These are phyloP conservation scores for Phytophthora cryptogea DNA, from an alignment of 352 stramenopile genomes.

Conservation along the genomic window DNA sequence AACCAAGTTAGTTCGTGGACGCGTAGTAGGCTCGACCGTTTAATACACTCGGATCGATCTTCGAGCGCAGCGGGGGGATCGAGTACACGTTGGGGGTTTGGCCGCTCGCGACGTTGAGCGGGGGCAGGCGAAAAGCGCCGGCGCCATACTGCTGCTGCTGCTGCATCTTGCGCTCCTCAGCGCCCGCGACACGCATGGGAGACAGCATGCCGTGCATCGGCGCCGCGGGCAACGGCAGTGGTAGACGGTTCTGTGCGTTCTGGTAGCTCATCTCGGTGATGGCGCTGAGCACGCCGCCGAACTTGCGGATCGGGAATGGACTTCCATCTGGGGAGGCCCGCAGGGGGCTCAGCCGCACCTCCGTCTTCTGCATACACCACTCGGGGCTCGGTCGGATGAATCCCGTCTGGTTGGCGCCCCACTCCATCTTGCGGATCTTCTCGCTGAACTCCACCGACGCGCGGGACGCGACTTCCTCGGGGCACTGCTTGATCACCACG, in stretches of 20 bases:
- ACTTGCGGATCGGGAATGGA: slow-evolving; percentile 33
- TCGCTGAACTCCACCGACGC: slow-evolving; percentile 33
- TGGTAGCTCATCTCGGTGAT: slow-evolving; percentile 56
- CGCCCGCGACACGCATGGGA: slow-evolving; percentile 33
- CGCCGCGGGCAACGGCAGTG: slow-evolving; percentile 27
- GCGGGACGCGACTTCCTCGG: slow-evolving; percentile 21
- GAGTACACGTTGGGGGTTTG: slow-evolving; percentile 44
- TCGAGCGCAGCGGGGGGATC: slow-evolving; percentile 78
- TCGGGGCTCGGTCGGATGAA: slow-evolving; percentile 40
- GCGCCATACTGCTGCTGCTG: slow-evolving; percentile 23
- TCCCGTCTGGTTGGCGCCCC: slow-evolving; percentile 21
- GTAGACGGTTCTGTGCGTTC: slow-evolving; percentile 52
- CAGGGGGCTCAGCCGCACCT: slow-evolving; percentile 69
- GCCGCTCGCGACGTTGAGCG: slow-evolving; percentile 56
- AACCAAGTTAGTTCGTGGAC: slow-evolving; percentile 45
- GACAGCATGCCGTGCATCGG: slow-evolving; percentile 35
- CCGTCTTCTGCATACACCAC: slow-evolving; percentile 62
- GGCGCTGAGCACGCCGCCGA: slow-evolving; percentile 50
- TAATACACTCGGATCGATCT: slow-evolving; percentile 78
- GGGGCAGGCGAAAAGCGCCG: slow-evolving; percentile 54
- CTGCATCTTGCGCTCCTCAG: slow-evolving; percentile 41
- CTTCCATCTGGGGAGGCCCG: slow-evolving; percentile 38
- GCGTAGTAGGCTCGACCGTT: slow-evolving; percentile 48
- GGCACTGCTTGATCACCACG: slow-evolving; percentile 39
- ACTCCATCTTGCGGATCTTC: slow-evolving; percentile 49